phyloP scores from a whole-genome alignment of 1,284 basidiomycete species.

The Heliocybe sulcata region DNA sequence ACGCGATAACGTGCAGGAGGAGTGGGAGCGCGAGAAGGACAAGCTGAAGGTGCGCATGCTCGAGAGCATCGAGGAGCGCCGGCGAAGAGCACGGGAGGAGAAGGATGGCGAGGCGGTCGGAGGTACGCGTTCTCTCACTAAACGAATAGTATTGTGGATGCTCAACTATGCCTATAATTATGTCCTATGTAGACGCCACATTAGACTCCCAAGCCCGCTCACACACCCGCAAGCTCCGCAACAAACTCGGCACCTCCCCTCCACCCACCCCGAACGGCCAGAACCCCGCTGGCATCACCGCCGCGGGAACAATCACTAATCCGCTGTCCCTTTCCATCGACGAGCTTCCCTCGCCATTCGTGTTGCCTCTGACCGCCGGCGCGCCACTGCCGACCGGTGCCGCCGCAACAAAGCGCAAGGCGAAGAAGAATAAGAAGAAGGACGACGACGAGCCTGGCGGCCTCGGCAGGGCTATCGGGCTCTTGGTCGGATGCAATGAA shows the following conservation, averaged over 20 bases:
- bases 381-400: slow-evolving; percentile 38
- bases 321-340: slow-evolving; percentile 76
- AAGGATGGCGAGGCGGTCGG: slow-evolving; percentile 70
- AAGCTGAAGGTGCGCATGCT: slow-evolving; percentile 64
- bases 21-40: slow-evolving; percentile 66
- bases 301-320: slow-evolving; percentile 63
- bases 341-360: slow-evolving; percentile 76
- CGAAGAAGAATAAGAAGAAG: slow-evolving; percentile 19
- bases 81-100: slow-evolving; percentile 69
- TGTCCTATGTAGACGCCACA: slow-evolving; percentile 42
- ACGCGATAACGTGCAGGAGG: slow-evolving; percentile 66
- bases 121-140: slow-evolving; percentile 24
- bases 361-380: slow-evolving; percentile 58
- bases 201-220: slow-evolving; percentile 68
- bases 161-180: slow-evolving; percentile 6
- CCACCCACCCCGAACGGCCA: slow-evolving; percentile 36
- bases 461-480: slow-evolving; percentile 55
- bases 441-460: slow-evolving; percentile 39
- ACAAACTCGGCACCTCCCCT: slow-evolving; percentile 64
- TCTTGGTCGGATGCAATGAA: slow-evolving; percentile 51
- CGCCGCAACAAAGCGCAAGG: slow-evolving; percentile 38
- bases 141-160: background rate
- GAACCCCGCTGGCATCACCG: slow-evolving; percentile 7
- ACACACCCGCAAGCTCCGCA: slow-evolving; percentile 75
- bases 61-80: slow-evolving; percentile 77